Evolutionary conservation across 495 filamentous ascomycete species (phyloP).

Genomic region (Friedmanniomyces simplex): DNA sequence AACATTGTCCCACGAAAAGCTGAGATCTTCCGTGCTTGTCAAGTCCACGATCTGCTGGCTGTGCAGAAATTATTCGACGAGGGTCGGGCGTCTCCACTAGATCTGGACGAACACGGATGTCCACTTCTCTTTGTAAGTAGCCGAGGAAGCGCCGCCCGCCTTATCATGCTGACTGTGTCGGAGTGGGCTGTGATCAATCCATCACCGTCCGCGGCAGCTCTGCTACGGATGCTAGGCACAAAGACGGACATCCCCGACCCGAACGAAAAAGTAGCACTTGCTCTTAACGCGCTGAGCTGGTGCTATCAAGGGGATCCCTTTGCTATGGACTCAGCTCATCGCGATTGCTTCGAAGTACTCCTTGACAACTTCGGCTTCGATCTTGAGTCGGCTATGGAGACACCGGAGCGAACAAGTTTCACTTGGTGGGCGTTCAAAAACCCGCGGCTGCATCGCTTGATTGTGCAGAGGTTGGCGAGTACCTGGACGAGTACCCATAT

Average conservation of each 20-base stretch:
- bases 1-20: not conserved
- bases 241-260: too few species aligned
- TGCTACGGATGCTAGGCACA: too few species aligned
- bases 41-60: not conserved
- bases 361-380: too few species aligned
- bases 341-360: too few species aligned
- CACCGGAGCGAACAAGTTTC: not conserved
- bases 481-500: not conserved
- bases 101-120: not conserved
- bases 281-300: too few species aligned
- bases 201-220: too few species aligned
- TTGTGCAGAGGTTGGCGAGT: not conserved
- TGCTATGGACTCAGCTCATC: too few species aligned
- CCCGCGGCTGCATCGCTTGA: not conserved
- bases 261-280: too few species aligned
- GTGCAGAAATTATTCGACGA: not conserved
- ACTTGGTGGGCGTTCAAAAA: not conserved
- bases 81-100: not conserved
- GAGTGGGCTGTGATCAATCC: too few species aligned
- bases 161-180: not conserved
- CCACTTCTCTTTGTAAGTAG: not conserved
- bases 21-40: not conserved
- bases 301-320: too few species aligned
- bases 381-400: too few species aligned
- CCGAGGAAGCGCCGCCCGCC: too few species aligned